Evolutionary conservation across 345 rosid genomes (phyloP).

Genomic region (Hibiscus trionum): DNA sequence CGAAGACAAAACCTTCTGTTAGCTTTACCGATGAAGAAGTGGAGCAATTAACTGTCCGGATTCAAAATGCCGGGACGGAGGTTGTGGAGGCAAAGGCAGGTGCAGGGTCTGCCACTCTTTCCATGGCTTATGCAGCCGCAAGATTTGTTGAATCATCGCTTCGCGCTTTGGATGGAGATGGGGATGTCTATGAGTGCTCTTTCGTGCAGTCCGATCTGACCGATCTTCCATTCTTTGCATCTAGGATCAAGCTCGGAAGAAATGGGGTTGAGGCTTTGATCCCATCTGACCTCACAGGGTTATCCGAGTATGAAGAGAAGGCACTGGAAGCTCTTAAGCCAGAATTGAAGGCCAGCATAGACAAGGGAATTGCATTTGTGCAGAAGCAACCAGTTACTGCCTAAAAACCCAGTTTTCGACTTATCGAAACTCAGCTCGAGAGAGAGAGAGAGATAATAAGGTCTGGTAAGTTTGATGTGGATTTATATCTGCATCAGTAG

Average conservation of each 20-base stretch:
- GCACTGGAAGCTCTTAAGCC: conserved; percentile 73
- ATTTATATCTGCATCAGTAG: conserved; percentile 14
- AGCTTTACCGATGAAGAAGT: conserved; percentile 69
- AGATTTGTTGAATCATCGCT: conserved; percentile 94
- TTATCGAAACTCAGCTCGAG: background rate
- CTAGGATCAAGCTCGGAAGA: conserved; percentile 72
- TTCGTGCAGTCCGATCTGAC: conserved; percentile 67
- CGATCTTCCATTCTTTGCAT: conserved; percentile 85
- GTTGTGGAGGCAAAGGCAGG: conserved; percentile 98
- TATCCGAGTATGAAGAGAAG: conserved; percentile 68
- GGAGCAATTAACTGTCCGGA: conserved; percentile 65
- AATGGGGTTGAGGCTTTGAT: conserved; percentile 25
- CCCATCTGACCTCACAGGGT: conserved; percentile 59
- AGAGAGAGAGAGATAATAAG: background rate
- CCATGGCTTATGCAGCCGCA: conserved; percentile 97
- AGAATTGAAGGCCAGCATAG: conserved; percentile 77
- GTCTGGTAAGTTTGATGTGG: conserved; percentile 9
- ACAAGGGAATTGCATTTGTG: conserved; percentile 69
- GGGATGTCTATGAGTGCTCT: conserved; percentile 77
- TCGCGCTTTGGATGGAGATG: conserved; percentile 91
- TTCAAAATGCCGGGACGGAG: conserved; percentile 92
- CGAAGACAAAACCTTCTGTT: conserved; percentile 68
- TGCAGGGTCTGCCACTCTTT: conserved; percentile 91
- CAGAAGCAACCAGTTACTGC: conserved; percentile 52
- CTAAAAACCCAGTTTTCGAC: conserved; percentile 3